phyloP scores from a whole-genome alignment of 192 early-diverging fungal species.

The Podila clonocystis region DNA sequence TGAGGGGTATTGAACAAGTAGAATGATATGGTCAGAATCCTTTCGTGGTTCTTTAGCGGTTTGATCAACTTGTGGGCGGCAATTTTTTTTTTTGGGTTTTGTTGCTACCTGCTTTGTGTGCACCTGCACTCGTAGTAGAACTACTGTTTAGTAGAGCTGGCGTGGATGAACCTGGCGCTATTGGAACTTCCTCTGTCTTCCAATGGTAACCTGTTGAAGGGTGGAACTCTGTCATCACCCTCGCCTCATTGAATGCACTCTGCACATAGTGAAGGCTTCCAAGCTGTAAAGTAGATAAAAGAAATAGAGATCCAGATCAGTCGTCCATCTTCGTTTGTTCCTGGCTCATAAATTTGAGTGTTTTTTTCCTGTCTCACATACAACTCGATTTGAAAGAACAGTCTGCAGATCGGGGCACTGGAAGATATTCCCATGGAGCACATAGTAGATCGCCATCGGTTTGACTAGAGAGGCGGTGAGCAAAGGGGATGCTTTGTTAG shows the following conservation, averaged over 20 bases:
- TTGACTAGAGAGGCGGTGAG: conserved; percentile 40
- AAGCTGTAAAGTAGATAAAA: conserved; percentile 36
- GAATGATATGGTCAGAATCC: not conserved
- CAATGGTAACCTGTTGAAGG: conserved; percentile 69
- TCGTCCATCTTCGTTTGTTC: not conserved
- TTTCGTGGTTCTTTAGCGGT: too few relatives aligned
- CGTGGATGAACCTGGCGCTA: not conserved
- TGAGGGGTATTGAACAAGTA: not conserved
- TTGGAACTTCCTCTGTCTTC: conserved; percentile 34
- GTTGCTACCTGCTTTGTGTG: conserved; percentile 13
- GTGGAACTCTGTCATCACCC: conserved; percentile 63
- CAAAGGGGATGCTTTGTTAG: too few relatives aligned
- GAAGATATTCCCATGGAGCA: conserved; percentile 76
- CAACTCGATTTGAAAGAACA: conserved; percentile 72
- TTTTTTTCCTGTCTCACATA: conserved; percentile 37
- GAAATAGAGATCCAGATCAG: not conserved
- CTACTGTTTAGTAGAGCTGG: not conserved
- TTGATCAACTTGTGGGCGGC: too few relatives aligned
- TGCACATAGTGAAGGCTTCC: conserved; percentile 62
- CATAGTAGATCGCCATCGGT: conserved; percentile 73
- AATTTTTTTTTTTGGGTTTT: not conserved
- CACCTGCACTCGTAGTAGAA: not conserved
- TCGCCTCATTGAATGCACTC: conserved; percentile 65
- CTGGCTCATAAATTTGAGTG: too few relatives aligned
- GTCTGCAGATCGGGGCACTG: conserved; percentile 79